These are phyloP conservation scores for Rhizophagus sp. DNA, from an alignment of 192 early-diverging fungal genomes.

Conservation along the genomic window DNA sequence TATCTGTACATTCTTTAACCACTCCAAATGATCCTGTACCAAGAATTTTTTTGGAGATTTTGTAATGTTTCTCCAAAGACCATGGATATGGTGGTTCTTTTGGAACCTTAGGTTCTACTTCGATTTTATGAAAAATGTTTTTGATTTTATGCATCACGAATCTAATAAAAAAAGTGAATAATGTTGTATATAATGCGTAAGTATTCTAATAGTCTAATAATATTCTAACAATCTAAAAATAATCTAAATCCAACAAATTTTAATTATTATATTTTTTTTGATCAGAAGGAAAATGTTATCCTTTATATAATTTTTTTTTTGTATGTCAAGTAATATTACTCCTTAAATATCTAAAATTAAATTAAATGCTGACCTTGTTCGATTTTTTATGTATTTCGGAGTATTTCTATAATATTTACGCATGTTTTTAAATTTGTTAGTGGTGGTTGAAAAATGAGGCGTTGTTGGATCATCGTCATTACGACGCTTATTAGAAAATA, in stretches of 20 bases:
- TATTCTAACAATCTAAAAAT: too few relatives aligned
- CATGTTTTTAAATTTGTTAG: too few relatives aligned
- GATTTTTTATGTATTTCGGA: neutral
- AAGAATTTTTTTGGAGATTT: slow-evolving; percentile 48
- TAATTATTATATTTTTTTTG: neutral
- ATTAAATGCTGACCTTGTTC: neutral
- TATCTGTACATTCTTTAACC: slow-evolving; percentile 67
- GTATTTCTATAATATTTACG: neutral
- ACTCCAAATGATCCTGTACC: slow-evolving; percentile 60
- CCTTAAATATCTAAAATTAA: too few relatives aligned
- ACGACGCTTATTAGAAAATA: too few relatives aligned
- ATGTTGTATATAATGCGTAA: too few relatives aligned
- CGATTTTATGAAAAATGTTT: neutral
- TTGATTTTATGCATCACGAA: neutral
- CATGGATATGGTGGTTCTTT: neutral
- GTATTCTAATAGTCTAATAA: too few relatives aligned
- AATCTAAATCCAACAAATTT: too few relatives aligned
- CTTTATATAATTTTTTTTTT: neutral
- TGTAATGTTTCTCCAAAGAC: slow-evolving; percentile 33
- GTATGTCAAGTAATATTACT: neutral
- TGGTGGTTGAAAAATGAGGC: too few relatives aligned
- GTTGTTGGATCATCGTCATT: too few relatives aligned
- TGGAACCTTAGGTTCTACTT: neutral
- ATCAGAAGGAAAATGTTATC: neutral
- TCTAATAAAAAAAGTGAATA: neutral